Evolutionary conservation across 768 basidiomycete genomes (phyloP), one percentile per base, ranked within the genome.

Genomic region (Panaeolus papilionaceus): DNA sequence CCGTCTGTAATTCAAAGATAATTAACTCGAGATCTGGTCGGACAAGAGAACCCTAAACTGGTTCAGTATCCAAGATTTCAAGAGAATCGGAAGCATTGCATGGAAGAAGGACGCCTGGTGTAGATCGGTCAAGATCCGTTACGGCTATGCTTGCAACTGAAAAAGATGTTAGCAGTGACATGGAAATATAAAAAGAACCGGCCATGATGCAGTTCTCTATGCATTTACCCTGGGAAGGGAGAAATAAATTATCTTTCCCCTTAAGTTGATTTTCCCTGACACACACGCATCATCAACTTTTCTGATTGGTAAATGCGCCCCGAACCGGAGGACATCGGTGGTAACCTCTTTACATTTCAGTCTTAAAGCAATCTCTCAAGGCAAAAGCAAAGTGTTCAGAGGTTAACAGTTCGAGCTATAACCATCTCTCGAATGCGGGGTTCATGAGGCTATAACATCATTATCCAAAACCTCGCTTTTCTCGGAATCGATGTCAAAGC

Each of bases 1-100:
- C 54, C 54, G 54, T 58, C 54, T 37, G 28, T 33, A 58, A 33
- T 58, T 58, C 54, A 4, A 6, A 58, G 54, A 58, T 28, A 58
- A 58, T 58, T 58, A 58, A 58, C 26, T 28, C 54, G 54, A 58
- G 54, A 58, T 58, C 54, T 58, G 54, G 54, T 28, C 54, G 28
- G 54, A 37, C 26, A 58, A 28, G 54, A 28, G 54, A 58, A 58
- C 37, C 54, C 54, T 33, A 58, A 58, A 58, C 54, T 28, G 33
- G 54, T 58, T 58, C 54, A 26, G 49, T 51, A 58, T 37, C 54
- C 54, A 28, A 58, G 54, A 37, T 58, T 58, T 58, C 54, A 58
- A 28, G 33, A 58, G 54, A 58, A 58, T 58, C 54, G 54, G 26
- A 58, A 58, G 54, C 28, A 28, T 16, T 58, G 54, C 54, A 58